Evolutionary conservation across 2,329 filamentous ascomycete species (phyloP), one percentile per base, ranked within the genome.

Genomic region (Teratosphaeria nubilosa): DNA sequence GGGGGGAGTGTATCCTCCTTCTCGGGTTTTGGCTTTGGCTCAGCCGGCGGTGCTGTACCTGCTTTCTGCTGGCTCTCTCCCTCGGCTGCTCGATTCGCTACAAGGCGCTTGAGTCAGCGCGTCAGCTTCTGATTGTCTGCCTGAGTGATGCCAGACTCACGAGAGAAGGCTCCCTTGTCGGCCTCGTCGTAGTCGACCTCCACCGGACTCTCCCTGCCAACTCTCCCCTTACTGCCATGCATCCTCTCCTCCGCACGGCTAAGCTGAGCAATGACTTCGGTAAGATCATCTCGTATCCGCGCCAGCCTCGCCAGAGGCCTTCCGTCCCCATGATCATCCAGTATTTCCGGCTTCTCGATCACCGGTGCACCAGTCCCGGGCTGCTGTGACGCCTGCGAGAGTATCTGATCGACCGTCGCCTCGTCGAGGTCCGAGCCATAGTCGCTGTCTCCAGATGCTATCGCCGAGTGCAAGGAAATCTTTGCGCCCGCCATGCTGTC

Each of bases 401-500:
- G 71, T 31, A 86, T 68, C 45, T 77, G 73, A 65, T 77, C 75
- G 57, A 85, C 66, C 34, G 81, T 72, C 53, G 77, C 76, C 61
- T 82, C 78, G 72, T 85, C 82, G 63, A 86, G 78, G 60, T 87
- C 84, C 5, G 82, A 84, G 60, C 82, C 84, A 77, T 86, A 86
- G 63, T 86, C 82, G 70, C 80, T 84, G 53, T 74, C 66, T 27
- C 57, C 61, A 32, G 16, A n/a, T 32, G 58, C 56, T 53, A 60
- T 56, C 58, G 25, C 14, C 9, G 24, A 9, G 5, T 31, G 51
- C 22, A 13, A 7, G 14, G 22, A 16, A 13, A 20, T 31, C 24
- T 53, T 53, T 22, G 51, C 51, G 31, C 51, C 32, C 32, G 57
- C 60, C 59, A 61, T 59, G 2, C 48, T 62, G 55, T 50, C 54